phyloP scores from a whole-genome alignment of 331 rosid genomes.

The Malus hybrid region DNA sequence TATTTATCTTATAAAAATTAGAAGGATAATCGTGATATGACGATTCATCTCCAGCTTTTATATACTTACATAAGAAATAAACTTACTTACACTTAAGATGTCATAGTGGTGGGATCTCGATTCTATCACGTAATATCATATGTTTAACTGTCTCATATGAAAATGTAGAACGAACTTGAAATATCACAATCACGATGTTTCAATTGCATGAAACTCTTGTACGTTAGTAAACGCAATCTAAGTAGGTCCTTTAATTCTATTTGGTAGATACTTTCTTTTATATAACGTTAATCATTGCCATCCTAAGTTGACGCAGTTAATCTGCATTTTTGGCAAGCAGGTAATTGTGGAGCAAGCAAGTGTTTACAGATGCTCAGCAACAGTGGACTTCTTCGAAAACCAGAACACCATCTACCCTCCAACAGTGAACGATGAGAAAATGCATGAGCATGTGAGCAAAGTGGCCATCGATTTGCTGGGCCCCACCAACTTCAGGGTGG shows the following conservation, averaged over 20 bases:
- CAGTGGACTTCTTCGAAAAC: conserved; percentile 73
- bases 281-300: not conserved
- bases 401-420: conserved; percentile 84
- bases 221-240: not conserved
- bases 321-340: conserved; percentile 24
- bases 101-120: no score
- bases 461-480: conserved; percentile 76
- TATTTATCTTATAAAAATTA: no score
- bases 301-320: not conserved
- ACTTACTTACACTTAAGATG: no score
- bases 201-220: not conserved
- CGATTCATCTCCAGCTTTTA: not conserved
- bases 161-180: not conserved
- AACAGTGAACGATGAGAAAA: conserved; percentile 65
- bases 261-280: no score
- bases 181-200: no score
- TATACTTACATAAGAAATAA: not conserved
- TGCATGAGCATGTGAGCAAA: conserved; percentile 86
- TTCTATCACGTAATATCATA: no score
- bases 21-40: no score
- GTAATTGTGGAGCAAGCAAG: conserved; percentile 83
- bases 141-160: no score
- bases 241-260: not conserved
- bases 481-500: conserved; percentile 60
- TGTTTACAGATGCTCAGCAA: conserved; percentile 73